Evolutionary conservation across 2,329 filamentous ascomycete species (phyloP), one percentile per base, ranked within the genome.

Genomic region (Aotearoamyces nothofagi): DNA sequence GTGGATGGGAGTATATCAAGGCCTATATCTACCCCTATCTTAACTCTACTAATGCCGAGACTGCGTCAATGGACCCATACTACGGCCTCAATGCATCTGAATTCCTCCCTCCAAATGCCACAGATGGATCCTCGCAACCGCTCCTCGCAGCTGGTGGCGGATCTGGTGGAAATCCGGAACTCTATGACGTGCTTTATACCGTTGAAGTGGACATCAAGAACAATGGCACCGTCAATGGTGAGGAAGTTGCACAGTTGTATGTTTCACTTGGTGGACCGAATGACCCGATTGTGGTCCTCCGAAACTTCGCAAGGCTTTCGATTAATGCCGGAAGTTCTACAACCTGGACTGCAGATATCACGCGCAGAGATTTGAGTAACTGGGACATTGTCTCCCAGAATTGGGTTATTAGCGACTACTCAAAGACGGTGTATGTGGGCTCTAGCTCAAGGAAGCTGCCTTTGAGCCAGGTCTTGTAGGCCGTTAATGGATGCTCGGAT

Each of bases 381-480:
- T 94, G 87, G 86, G 81, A 93, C 41, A 58, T 68, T 1, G 61
- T 47, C 2, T 50, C 56, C n/a, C 86, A 94, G 61, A 76, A 94
- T 59, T 96, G 87, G 86, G 67, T 83, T 25, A 42, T 51, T 15
- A 40, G 38, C 4, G 33, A 34, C 24, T 39, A 37, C 13, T 38
- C 44, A 1, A 51, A 51, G 40, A 48, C 36, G 6, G 41, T 46
- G n/a, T 44, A 41, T 38, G 45, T 51, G 3, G 48, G 48, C 1
- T 31, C 42, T 13, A 48, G 44, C 30, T 46, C 43, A n/a, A 40
- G 43, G 20, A 47, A 45, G 22, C 32, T 50, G 26, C 40, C 36
- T 8, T 33, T 50, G 17, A 45, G 36, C 16, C 35, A 34, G 16
- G 26, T 16, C n/a, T 37, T 49, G 30, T n/a, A n/a, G n/a, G n/a